Percentiles rank a stretch among this genome's conserved stretches.
These are phyloP conservation scores for Pelargonium cotyledonis DNA, from an alignment of 441 rosid species.

Conservation along the genomic window DNA sequence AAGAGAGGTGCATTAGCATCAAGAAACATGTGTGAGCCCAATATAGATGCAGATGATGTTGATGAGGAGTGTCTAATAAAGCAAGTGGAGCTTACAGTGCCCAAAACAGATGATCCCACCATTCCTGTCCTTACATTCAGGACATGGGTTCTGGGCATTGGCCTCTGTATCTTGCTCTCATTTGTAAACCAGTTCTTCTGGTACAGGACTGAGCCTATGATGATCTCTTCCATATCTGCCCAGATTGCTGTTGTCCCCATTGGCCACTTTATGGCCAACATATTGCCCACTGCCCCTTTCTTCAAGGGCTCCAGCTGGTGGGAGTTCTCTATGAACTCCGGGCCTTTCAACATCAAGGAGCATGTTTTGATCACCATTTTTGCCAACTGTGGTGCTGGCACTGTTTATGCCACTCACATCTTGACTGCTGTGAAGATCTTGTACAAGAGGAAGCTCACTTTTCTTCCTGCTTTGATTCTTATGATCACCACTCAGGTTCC, in stretches of 20 bases:
- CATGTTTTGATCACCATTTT: conserved; percentile 84
- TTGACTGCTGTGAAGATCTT: conserved; percentile 58
- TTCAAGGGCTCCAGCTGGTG: conserved; percentile 40
- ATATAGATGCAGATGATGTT: too few species aligned
- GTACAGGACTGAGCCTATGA: conserved; percentile 61
- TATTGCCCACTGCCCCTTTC: conserved; percentile 36
- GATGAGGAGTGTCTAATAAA: conserved; percentile 28
- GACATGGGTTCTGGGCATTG: conserved; percentile 72
- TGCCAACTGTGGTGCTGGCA: conserved; percentile 71
- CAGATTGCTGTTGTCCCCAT: conserved; percentile 73
- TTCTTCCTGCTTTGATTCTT: conserved; percentile 57
- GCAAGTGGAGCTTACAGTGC: conserved; percentile 71
- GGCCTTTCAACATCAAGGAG: conserved; percentile 70
- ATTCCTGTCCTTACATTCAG: conserved; percentile 62
- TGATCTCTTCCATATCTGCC: conserved; percentile 51
- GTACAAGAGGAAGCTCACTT: conserved; percentile 49
- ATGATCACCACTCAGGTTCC: conserved; percentile 81
- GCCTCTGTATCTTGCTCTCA: conserved; percentile 50
- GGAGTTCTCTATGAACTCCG: conserved; percentile 60
- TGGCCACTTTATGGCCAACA: conserved; percentile 60
- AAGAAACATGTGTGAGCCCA: too few species aligned
- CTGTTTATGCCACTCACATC: conserved; percentile 69
- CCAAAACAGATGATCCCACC: conserved; percentile 60
- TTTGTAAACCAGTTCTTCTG: conserved; percentile 86
- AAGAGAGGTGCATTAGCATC: too few species aligned